phyloP scores from a whole-genome alignment of 2,329 filamentous ascomycete species.

The Zasmidium cellare region DNA sequence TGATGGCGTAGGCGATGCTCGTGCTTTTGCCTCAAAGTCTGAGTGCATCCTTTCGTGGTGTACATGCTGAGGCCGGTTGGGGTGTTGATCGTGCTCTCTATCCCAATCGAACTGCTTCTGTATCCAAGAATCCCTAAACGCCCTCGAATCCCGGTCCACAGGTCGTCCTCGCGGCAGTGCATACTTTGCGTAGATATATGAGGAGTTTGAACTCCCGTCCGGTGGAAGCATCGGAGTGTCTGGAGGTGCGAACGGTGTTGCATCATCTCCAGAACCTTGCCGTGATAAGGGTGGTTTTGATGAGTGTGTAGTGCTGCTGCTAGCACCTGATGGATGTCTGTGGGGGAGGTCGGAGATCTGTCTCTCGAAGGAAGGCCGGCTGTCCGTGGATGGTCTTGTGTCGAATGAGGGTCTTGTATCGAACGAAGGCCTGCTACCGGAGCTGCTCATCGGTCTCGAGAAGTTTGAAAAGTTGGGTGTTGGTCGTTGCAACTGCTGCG shows the following conservation, averaged over 20 bases:
- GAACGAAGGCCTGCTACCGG: conserved; percentile 42
- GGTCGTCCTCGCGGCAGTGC: conserved; percentile 78
- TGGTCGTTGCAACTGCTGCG: conserved; percentile 23
- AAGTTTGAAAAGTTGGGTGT: conserved; percentile 65
- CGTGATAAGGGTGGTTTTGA: conserved; percentile 30
- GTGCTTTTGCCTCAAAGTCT: conserved; percentile 10
- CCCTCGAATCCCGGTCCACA: conserved; percentile 66
- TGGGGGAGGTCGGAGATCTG: conserved; percentile 12
- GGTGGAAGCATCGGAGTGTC: background rate
- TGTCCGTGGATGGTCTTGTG: conserved; percentile 27
- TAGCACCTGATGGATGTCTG: conserved; percentile 28
- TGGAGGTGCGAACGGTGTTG: background rate
- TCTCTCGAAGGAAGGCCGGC: conserved; percentile 19
- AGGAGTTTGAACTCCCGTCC: conserved; percentile 48
- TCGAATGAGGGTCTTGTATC: conserved; percentile 43
- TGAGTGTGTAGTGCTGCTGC: conserved; percentile 26
- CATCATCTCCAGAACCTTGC: conserved; percentile 41
- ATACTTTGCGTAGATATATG: conserved; percentile 86
- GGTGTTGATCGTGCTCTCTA: conserved; percentile 22
- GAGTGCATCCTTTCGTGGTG: conserved; percentile 23
- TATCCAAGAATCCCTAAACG: conserved; percentile 54
- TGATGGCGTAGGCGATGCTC: conserved; percentile 12
- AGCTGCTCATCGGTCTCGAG: conserved; percentile 81
- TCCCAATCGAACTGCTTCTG: conserved; percentile 63
- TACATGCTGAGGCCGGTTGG: background rate